These are phyloP conservation scores for Uromyces viciae-fabae DNA, from an alignment of 1,284 basidiomycete genomes.

Conservation along the genomic window DNA sequence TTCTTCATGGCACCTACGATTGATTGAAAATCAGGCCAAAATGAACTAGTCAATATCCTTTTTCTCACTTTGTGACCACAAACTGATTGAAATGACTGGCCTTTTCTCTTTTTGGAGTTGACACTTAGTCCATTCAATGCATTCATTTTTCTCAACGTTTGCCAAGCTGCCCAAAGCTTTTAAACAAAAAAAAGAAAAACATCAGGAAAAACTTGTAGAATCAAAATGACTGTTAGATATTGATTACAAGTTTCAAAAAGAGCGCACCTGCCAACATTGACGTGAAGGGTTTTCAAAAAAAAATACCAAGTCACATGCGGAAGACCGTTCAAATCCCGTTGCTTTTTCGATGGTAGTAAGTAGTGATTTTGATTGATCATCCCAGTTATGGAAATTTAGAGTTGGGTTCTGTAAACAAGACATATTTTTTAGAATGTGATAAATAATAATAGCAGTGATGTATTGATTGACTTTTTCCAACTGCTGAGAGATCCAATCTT, in stretches of 20 bases:
- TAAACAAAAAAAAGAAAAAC: neutral
- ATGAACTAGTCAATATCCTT: neutral
- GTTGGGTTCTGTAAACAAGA: neutral
- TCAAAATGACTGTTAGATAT: too few relatives aligned
- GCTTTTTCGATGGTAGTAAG: neutral
- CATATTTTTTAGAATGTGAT: neutral
- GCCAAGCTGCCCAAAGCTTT: neutral
- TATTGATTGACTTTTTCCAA: neutral
- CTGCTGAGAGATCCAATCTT: neutral
- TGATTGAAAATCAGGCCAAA: neutral
- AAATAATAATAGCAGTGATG: neutral
- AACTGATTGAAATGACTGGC: neutral
- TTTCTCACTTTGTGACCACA: neutral
- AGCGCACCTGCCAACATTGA: neutral
- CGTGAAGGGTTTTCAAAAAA: neutral
- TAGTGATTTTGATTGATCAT: neutral
- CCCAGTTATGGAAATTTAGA: neutral
- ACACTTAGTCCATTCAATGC: too few relatives aligned
- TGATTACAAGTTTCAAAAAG: neutral
- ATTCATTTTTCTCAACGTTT: neutral
- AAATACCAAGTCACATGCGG: neutral
- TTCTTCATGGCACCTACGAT: too few relatives aligned
- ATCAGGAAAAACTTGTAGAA: neutral
- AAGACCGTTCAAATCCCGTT: neutral
- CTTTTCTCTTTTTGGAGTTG: neutral